These are phyloP conservation scores for Trichophaea hybrida DNA, from an alignment of 2,329 filamentous ascomycete genomes.

Conservation along the genomic window DNA sequence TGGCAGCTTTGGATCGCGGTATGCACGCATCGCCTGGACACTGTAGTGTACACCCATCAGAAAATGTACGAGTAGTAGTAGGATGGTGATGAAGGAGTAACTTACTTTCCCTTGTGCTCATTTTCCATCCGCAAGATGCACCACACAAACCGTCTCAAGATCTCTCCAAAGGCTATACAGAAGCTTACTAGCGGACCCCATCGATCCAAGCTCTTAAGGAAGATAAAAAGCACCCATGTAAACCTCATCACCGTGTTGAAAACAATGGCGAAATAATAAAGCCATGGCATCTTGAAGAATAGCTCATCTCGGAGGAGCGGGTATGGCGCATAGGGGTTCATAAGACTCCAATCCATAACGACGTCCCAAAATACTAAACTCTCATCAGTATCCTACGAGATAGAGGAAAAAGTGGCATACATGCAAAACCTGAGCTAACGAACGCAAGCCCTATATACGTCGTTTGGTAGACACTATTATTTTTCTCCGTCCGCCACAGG, in stretches of 20 bases:
- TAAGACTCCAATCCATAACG: conserved; percentile 85
- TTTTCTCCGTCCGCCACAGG: conserved; percentile 61
- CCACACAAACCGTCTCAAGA: conserved; percentile 79
- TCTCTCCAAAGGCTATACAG: conserved; percentile 62
- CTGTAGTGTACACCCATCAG: conserved; percentile 3
- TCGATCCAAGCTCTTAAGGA: conserved; percentile 64
- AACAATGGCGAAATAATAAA: conserved; percentile 75
- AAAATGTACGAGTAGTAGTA: neutral
- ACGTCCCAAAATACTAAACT: conserved; percentile 69
- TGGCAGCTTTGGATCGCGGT: conserved; percentile 71
- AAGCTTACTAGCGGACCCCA: conserved; percentile 76
- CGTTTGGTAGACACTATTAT: conserved; percentile 42
- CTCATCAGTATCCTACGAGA: neutral
- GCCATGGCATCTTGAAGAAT: conserved; percentile 62
- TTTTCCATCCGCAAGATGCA: conserved; percentile 89
- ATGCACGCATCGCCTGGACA: conserved; percentile 77
- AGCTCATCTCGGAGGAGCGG: conserved; percentile 60
- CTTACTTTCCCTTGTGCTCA: conserved; percentile 72
- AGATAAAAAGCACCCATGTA: conserved; percentile 86
- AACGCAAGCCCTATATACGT: conserved; percentile 66
- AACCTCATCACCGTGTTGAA: conserved; percentile 76
- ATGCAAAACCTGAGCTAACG: conserved; percentile 72
- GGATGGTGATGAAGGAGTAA: neutral
- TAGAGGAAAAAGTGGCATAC: conserved; percentile 35
- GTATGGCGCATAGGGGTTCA: conserved; percentile 57